Evolutionary conservation across 169 alveolate genomes (phyloP), one percentile per base, ranked within the genome.

Genomic region (Plasmodium gaboni): DNA sequence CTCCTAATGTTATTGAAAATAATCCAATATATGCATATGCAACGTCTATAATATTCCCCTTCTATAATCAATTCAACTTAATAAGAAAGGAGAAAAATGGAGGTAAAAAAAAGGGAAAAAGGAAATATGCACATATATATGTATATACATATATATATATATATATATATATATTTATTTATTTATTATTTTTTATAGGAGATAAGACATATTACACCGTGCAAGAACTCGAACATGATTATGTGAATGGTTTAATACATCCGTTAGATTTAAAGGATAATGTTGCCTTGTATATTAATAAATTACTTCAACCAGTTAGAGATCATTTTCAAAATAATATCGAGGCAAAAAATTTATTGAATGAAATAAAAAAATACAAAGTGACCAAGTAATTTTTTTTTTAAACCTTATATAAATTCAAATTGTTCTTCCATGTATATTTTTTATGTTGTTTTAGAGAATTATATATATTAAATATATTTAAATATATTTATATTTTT

Each of bases 1-100:
- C 98, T 2, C 98, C 98, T 7, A 92, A 94, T 46, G 93, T 89
- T 17, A 76, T 95, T 61, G 96, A 96, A 13, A 98, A 95, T 22
- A 99, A 99, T 94, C 99, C 99, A 2, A 96, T 99, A 73, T 88
- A 97, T 32, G 98, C 98, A 59, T 98, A 98, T 91, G 95, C 96
- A 48, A 95, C 95, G 59, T 74, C 88, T 46, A 95, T 98, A 19
- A 93, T 97, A 1, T 97, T 96, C 92, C 97, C 96, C 28, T 90
- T 87, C 63, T 94, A 74, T 68, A 88, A 88, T 22, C 55, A 93
- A 26, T 92, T 98, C 42, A 83, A 68, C 22, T 90, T 97, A 3
- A 61, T 74, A 44, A 93, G 99, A 68, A 83, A 87, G 53, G 96
- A 94, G 48, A 87, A 96, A 87, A 88, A 93, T 42, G 99, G 98